phyloP scores from a whole-genome alignment of 2,329 filamentous ascomycete species.

The Emericellopsis atlantica region DNA sequence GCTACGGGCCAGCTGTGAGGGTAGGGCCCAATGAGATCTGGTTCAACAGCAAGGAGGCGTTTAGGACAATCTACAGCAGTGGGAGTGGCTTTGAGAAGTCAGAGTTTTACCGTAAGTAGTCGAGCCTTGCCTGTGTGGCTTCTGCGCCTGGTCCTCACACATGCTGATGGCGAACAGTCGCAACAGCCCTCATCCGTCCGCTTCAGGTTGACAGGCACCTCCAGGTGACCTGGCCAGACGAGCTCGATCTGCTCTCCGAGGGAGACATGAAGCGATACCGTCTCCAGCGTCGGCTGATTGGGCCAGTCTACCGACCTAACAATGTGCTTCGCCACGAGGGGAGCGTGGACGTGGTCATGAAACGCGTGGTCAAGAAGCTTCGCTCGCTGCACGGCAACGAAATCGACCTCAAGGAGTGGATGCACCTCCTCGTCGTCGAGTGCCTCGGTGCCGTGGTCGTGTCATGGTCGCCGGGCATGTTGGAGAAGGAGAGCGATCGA shows the following conservation, averaged over 20 bases:
- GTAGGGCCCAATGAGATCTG: conserved; percentile 41
- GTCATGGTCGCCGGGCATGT: conserved; percentile 37
- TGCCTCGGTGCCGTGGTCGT: conserved; percentile 35
- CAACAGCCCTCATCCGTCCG: too few species aligned
- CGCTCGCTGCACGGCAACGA: conserved; percentile 20
- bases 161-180: conserved; percentile 24
- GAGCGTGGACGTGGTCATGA: conserved; percentile 26
- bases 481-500: conserved; percentile 28
- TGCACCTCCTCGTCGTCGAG: conserved; percentile 42
- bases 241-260: conserved; percentile 38
- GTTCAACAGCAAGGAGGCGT: conserved; percentile 34
- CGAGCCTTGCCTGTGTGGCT: not conserved
- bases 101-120: conserved; percentile 33
- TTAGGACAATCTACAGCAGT: conserved; percentile 32
- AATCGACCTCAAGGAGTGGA: conserved; percentile 39
- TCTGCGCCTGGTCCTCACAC: conserved; percentile 25
- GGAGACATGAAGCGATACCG: conserved; percentile 31
- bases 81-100: conserved; percentile 36
- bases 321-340: conserved; percentile 27
- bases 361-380: conserved; percentile 20
- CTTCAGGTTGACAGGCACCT: conserved; percentile 21
- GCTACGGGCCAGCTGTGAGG: conserved; percentile 37
- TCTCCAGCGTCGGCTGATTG: conserved; percentile 33
- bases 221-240: conserved; percentile 23
- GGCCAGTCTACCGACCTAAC: conserved; percentile 29